Conservation (phyloP, 2,329 filamentous ascomycete genomes). For the Leptographium wingfieldii region DNA sequence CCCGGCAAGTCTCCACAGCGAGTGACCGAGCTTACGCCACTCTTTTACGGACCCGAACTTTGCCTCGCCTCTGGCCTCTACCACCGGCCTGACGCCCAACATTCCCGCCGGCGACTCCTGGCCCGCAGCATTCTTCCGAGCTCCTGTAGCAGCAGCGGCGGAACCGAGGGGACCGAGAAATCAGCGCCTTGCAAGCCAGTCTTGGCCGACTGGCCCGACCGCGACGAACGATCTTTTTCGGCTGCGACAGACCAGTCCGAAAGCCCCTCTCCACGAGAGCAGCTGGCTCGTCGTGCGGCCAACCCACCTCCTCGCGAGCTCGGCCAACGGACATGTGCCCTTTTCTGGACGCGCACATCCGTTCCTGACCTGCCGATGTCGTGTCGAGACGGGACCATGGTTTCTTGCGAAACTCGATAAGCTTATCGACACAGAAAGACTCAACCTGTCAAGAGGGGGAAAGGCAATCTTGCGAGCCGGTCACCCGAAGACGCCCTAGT, state of each 20-base stretch:
- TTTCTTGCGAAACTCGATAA: background rate
- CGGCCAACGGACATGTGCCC: background rate
- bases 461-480: background rate
- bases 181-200: background rate
- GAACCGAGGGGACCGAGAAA: background rate
- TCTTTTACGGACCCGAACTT: background rate
- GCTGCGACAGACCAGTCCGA: background rate
- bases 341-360: background rate
- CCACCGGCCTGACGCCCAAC: background rate
- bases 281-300: background rate
- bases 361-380: conserved; percentile 17
- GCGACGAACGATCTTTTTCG: background rate
- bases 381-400: conserved; percentile 1
- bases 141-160: too few relatives aligned
- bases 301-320: too few relatives aligned
- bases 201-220: background rate
- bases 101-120: background rate
- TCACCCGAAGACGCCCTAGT: background rate
- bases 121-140: background rate
- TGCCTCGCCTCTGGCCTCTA: background rate
- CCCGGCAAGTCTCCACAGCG: background rate
- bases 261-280: background rate
- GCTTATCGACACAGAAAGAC: background rate
- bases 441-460: background rate
- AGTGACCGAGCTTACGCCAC: background rate